These are phyloP conservation scores for Phytopythium mirpurense DNA, from an alignment of 352 stramenopile species.

Conservation along the genomic window DNA sequence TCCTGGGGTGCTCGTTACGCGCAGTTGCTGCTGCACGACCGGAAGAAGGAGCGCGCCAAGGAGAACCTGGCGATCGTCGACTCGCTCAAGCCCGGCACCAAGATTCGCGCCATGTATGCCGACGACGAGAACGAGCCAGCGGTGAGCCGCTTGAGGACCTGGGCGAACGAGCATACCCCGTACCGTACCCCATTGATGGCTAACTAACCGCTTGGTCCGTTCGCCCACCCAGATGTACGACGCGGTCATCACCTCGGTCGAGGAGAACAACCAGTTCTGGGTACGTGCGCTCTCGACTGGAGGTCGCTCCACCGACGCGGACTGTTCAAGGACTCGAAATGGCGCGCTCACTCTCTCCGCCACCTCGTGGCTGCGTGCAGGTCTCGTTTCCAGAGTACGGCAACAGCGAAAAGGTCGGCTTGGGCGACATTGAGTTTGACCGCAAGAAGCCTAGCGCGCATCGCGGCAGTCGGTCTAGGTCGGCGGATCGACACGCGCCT, in stretches of 20 bases:
- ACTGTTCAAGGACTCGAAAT: too few species aligned
- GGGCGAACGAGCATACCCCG: too few species aligned
- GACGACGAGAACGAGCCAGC: constrained; percentile 94
- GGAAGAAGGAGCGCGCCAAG: constrained; percentile 61
- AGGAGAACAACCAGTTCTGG: constrained; percentile 78
- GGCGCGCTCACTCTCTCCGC: too few species aligned
- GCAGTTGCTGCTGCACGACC: constrained; percentile 70
- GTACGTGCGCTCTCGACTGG: too few species aligned
- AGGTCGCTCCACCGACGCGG: too few species aligned
- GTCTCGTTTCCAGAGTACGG: constrained; percentile 97
- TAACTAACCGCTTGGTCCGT: too few species aligned
- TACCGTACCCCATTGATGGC: not conserved
- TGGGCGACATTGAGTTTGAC: constrained; percentile 93
- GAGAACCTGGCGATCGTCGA: constrained; percentile 63
- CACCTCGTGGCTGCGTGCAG: too few species aligned
- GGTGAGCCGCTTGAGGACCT: constrained; percentile 19
- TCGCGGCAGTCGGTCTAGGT: constrained; percentile 22
- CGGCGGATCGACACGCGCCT: constrained; percentile 27
- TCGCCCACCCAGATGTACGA: constrained; percentile 90
- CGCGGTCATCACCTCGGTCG: constrained; percentile 92
- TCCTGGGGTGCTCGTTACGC: too few species aligned
- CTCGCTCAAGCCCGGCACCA: constrained; percentile 83
- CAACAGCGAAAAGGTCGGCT: constrained; percentile 91
- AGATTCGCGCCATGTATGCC: constrained; percentile 92
- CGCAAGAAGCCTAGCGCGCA: constrained; percentile 15